Percentiles rank a stretch among this genome's conserved stretches.
Conservation (phyloP, 1,284 basidiomycete genomes). For the Sporisorium reilianum region DNA sequence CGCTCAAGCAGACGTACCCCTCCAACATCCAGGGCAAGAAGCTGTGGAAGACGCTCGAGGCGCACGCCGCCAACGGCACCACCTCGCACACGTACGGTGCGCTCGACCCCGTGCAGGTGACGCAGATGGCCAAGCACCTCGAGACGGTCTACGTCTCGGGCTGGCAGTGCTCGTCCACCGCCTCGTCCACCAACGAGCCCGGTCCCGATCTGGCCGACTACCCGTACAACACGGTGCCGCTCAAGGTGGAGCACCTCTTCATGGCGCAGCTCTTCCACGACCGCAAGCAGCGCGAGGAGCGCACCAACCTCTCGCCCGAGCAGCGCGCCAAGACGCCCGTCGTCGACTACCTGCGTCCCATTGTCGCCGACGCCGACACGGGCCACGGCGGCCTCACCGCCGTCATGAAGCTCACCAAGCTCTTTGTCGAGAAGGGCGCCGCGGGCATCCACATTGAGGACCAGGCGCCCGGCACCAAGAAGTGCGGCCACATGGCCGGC, state of each 20-base stretch:
- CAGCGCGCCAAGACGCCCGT: conserved; percentile 72
- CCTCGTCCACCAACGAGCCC: conserved; percentile 69
- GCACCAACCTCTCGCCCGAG: conserved; percentile 77
- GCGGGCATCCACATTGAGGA: conserved; percentile 91
- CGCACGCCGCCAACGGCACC: conserved; percentile 72
- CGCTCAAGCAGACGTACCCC: conserved; percentile 85
- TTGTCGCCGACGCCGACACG: conserved; percentile 72
- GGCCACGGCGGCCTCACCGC: conserved; percentile 92
- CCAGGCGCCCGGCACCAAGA: conserved; percentile 86
- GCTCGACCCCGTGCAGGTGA: conserved; percentile 92
- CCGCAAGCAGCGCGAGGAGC: conserved; percentile 73
- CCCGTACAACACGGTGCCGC: conserved; percentile 76
- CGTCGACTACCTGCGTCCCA: conserved; percentile 71
- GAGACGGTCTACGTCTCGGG: conserved; percentile 70
- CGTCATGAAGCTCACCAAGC: conserved; percentile 94
- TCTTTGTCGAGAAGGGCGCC: conserved; percentile 91
- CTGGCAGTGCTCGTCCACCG: conserved; percentile 68
- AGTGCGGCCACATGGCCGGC: conserved; percentile 77
- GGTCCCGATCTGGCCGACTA: conserved; percentile 72
- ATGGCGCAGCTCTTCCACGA: conserved; percentile 77
- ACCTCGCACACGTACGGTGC: conserved; percentile 96
- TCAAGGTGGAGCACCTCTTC: conserved; percentile 77
- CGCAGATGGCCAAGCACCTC: conserved; percentile 71
- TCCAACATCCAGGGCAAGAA: conserved; percentile 89
- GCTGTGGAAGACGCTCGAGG: conserved; percentile 79